Evolutionary conservation across 345 rosid species (phyloP).

Genomic region (Hibiscus syriacus): DNA sequence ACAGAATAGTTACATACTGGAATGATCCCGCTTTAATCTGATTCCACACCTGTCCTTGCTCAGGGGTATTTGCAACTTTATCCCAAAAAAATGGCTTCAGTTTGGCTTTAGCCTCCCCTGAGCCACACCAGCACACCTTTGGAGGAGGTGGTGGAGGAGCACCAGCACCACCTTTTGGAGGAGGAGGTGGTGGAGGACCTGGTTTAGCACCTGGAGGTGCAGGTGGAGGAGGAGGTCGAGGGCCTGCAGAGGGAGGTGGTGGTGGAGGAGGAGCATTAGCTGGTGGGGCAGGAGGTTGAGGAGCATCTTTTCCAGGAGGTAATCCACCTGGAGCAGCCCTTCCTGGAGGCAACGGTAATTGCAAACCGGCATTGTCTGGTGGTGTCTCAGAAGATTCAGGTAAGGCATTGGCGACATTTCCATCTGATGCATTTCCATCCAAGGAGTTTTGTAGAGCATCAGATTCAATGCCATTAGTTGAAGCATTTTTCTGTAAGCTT

Average conservation of each 20-base stretch:
- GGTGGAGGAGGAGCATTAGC: constrained; percentile 34
- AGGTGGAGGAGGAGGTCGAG: constrained; percentile 24
- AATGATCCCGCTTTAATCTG: constrained; percentile 93
- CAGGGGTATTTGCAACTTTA: constrained; percentile 87
- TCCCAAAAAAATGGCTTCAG: constrained; percentile 99
- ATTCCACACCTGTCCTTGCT: constrained; percentile 95
- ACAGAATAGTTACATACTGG: constrained; percentile 57
- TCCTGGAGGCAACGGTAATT: constrained; percentile 59
- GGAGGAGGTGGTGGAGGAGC: constrained; percentile 8
- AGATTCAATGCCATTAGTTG: constrained; percentile 34
- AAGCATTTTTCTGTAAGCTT: constrained; percentile 28
- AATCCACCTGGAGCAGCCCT: constrained; percentile 37
- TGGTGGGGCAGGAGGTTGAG: constrained; percentile 64
- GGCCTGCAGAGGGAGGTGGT: constrained; percentile 31
- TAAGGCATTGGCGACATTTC: constrained; percentile 15
- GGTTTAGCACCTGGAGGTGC: constrained; percentile 7
- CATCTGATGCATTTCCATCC: constrained; percentile 27
- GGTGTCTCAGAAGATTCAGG: constrained; percentile 19
- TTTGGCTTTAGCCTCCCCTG: constrained; percentile 51
- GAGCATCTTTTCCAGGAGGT: constrained; percentile 70
- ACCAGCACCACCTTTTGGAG: constrained; percentile 38
- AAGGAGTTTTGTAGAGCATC: constrained; percentile 11
- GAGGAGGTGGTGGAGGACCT: constrained; percentile 39
- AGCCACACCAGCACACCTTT: constrained; percentile 9
- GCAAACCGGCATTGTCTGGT: constrained; percentile 18